Evolutionary conservation across 2,329 filamentous ascomycete genomes (phyloP).

Genomic region (Fusarium hainanense): DNA sequence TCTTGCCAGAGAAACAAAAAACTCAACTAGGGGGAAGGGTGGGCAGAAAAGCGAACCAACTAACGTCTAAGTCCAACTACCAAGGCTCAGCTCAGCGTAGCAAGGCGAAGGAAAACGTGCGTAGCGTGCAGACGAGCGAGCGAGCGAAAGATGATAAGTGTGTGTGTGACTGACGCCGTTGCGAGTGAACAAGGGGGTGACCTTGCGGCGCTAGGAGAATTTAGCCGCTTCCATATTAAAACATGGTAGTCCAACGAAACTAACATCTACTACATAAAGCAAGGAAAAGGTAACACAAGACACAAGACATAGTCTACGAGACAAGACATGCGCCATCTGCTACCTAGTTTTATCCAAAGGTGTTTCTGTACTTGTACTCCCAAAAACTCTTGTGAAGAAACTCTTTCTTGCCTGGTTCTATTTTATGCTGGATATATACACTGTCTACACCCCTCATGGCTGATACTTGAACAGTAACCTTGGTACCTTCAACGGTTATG

Average conservation of each 20-base stretch:
- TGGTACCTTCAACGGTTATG: neutral
- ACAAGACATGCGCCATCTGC: neutral
- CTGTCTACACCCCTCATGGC: neutral
- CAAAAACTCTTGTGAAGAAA: neutral
- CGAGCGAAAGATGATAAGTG: constrained; percentile 1
- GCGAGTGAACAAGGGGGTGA: constrained; percentile 39
- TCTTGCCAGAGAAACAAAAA: constrained; percentile 2
- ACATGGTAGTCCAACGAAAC: neutral
- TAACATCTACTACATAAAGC: neutral
- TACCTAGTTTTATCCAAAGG: neutral
- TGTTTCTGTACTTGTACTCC: neutral
- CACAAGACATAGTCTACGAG: constrained; percentile 4
- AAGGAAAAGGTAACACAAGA: constrained; percentile 13
- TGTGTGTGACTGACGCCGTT: constrained; percentile 46
- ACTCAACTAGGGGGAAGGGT: constrained; percentile 17
- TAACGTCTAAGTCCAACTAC: constrained; percentile 12
- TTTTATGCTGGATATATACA: neutral
- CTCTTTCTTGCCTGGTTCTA: neutral
- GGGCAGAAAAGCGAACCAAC: constrained; percentile 24
- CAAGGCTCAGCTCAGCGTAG: constrained; percentile 21
- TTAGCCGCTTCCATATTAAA: constrained; percentile 39
- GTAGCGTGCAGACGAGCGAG: constrained; percentile 22
- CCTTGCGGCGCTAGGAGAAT: constrained; percentile 45
- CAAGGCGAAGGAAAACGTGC: constrained; percentile 14
- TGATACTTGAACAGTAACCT: neutral